phyloP scores from a whole-genome alignment of 2,329 filamentous ascomycete species.

The Fusarium sp. region DNA sequence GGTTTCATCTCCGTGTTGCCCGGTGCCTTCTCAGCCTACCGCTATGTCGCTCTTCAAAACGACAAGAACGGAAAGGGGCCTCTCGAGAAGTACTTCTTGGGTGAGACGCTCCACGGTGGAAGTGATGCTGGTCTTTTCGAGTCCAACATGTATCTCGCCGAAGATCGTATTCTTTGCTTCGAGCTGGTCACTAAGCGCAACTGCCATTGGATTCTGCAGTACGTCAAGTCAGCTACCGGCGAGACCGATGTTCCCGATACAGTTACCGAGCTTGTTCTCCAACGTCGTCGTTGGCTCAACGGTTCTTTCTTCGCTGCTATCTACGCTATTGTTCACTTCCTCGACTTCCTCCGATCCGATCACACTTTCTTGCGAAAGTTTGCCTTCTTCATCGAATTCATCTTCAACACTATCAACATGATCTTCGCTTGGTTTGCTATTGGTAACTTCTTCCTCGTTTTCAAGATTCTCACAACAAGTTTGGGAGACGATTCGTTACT shows the following conservation, averaged over 20 bases:
- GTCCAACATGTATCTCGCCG: constrained; percentile 98
- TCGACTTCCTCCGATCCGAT: constrained; percentile 93
- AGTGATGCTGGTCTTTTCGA: constrained; percentile 96
- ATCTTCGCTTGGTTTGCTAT: constrained; percentile 99
- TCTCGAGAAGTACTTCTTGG: constrained; percentile 95
- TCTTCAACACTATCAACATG: constrained; percentile 96
- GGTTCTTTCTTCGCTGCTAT: constrained; percentile 98
- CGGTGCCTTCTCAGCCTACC: constrained; percentile 97
- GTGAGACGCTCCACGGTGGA: constrained; percentile 93
- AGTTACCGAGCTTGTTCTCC: constrained; percentile 93
- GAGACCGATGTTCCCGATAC: constrained; percentile 97
- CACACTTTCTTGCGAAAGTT: constrained; percentile 89
- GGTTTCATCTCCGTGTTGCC: constrained; percentile 97
- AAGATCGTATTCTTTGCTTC: constrained; percentile 98
- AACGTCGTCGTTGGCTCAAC: constrained; percentile 96
- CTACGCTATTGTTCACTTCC: constrained; percentile 93
- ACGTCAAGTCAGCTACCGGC: constrained; percentile 96
- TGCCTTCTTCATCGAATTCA: constrained; percentile 90
- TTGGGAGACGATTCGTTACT: constrained; percentile 75
- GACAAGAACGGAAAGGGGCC: constrained; percentile 95
- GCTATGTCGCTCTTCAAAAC: constrained; percentile 93
- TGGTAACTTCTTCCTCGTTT: constrained; percentile 98
- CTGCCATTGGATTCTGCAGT: constrained; percentile 96
- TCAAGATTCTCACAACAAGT: constrained; percentile 93
- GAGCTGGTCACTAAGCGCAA: constrained; percentile 97